Conservation (phyloP, 371 early-diverging fungal species). For the Capniomyces stellatus region DNA sequence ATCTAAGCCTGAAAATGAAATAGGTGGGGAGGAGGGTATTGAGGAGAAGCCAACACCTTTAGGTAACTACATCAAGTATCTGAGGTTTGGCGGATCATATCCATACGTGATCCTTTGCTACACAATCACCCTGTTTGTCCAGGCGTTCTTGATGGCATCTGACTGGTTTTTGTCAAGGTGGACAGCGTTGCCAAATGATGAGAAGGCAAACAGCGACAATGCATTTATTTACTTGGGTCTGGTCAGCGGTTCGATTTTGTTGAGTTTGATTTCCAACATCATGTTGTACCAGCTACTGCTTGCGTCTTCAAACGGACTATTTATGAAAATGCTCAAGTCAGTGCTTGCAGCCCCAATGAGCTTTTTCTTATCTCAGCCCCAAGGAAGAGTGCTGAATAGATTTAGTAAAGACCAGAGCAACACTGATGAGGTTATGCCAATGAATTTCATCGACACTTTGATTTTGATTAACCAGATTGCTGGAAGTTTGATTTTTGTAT, state of each 20-base stretch:
- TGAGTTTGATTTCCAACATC: conserved; percentile 18
- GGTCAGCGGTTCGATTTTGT: neutral
- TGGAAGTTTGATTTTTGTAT: conserved; percentile 5
- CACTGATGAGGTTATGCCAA: conserved; percentile 33
- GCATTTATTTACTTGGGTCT: neutral
- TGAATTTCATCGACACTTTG: conserved; percentile 30
- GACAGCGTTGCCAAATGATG: neutral
- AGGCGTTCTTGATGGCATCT: neutral
- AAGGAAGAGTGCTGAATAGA: conserved; percentile 19
- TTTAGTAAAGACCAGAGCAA: conserved; percentile 37
- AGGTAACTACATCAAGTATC: neutral
- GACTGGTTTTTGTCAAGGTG: conserved; percentile 7
- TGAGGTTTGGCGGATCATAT: conserved; percentile 2
- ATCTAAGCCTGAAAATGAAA: neutral
- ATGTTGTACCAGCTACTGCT: conserved; percentile 14
- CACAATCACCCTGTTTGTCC: neutral
- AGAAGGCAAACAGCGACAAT: neutral
- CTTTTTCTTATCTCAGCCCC: conserved; percentile 18
- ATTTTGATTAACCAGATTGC: neutral
- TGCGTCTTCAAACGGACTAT: conserved; percentile 37
- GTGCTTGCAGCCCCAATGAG: conserved; percentile 17
- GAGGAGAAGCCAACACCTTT: conserved; percentile 2
- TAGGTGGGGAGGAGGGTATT: neutral
- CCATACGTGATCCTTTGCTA: neutral
- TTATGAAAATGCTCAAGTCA: conserved; percentile 16